A percentile compares a stretch with the other conserved stretches of the same genome.
phyloP scores from a whole-genome alignment of 192 early-diverging fungal species.

The Dissophora globulifera region DNA sequence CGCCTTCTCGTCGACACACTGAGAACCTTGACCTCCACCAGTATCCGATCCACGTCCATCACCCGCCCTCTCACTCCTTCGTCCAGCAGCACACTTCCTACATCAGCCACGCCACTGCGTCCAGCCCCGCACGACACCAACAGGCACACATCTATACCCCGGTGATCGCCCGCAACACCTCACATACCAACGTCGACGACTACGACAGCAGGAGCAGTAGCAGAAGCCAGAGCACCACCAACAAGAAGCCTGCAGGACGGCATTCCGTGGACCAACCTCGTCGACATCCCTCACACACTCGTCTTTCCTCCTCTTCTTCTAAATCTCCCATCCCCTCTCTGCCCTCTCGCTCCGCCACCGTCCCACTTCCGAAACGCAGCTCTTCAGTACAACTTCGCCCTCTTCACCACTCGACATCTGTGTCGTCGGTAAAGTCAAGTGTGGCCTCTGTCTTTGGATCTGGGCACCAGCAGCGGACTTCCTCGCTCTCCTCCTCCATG shows the following conservation, averaged over 20 bases:
- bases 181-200: background rate
- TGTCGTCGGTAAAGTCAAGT: slow-evolving; percentile 2
- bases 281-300: background rate
- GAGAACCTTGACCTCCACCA: slow-evolving; percentile 1
- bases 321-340: background rate
- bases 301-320: slow-evolving; percentile 7
- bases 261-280: slow-evolving; percentile 3
- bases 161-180: too few species aligned
- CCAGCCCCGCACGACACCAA: too few species aligned
- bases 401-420: background rate
- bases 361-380: background rate
- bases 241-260: background rate
- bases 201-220: background rate
- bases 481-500: slow-evolving; percentile 19
- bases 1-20: too few species aligned
- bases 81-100: background rate
- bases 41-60: too few species aligned
- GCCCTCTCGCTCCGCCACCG: background rate
- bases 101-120: too few species aligned
- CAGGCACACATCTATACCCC: too few species aligned
- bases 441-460: slow-evolving; percentile 11
- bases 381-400: too few species aligned
- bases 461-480: slow-evolving; percentile 7
- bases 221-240: background rate
- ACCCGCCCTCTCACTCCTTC: too few species aligned